Conservation (phyloP, 2,329 filamentous ascomycete species). For the Monosporascus sp. region DNA sequence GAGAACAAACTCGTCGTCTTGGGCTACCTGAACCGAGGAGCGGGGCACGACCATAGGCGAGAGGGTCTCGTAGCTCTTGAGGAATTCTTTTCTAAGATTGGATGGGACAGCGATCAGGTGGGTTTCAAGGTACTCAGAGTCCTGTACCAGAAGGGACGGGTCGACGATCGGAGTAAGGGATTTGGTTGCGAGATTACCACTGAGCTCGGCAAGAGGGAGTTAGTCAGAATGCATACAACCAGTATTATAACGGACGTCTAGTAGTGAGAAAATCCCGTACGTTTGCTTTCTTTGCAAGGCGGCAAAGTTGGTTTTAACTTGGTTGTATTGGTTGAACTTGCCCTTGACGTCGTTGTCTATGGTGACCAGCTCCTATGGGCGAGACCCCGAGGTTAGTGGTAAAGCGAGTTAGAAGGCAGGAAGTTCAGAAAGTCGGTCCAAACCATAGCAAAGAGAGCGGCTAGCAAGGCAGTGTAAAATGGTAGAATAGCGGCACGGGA, state of each 20-base stretch:
- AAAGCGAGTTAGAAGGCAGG: neutral
- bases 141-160: slow-evolving; percentile 71
- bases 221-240: slow-evolving; percentile 1
- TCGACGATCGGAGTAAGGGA: slow-evolving; percentile 87
- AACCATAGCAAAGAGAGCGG: too few relatives aligned
- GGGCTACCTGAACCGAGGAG: slow-evolving; percentile 71
- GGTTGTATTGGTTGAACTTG: slow-evolving; percentile 93
- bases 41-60: slow-evolving; percentile 90
- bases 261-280: slow-evolving; percentile 38
- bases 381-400: slow-evolving; percentile 6
- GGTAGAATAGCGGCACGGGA: neutral
- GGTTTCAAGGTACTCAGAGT: slow-evolving; percentile 95
- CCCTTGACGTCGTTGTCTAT: slow-evolving; percentile 94
- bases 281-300: slow-evolving; percentile 82
- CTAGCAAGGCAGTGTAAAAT: neutral
- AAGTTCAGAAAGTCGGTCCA: too few relatives aligned
- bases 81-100: slow-evolving; percentile 77
- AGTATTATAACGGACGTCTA: neutral
- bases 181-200: slow-evolving; percentile 89
- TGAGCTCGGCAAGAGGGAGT: slow-evolving; percentile 27
- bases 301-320: slow-evolving; percentile 78
- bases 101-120: slow-evolving; percentile 86
- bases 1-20: slow-evolving; percentile 84
- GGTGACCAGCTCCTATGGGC: slow-evolving; percentile 69
- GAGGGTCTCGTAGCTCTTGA: slow-evolving; percentile 83